These are phyloP conservation scores for Coemansia reversa DNA, from an alignment of 192 early-diverging fungal species.

Conservation along the genomic window DNA sequence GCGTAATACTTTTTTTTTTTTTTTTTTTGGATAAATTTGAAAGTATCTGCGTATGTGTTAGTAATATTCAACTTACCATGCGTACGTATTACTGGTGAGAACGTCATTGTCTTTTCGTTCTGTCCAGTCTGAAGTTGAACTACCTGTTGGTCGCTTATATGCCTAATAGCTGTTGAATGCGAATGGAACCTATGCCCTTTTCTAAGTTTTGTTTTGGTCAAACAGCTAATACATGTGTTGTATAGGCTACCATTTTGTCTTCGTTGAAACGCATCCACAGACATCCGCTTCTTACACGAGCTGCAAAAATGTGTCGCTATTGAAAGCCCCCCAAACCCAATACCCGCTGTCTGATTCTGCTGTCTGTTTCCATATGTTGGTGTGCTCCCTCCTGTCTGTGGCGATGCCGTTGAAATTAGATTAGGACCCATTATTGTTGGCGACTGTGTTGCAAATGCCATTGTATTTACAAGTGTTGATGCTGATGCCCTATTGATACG, in stretches of 20 bases:
- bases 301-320: slow-evolving; percentile 28
- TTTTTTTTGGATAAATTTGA: neutral
- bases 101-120: too few relatives aligned
- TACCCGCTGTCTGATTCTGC: neutral
- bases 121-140: too few relatives aligned
- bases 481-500: slow-evolving; percentile 1
- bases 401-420: neutral
- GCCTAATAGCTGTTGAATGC: too few relatives aligned
- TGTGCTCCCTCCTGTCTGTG: neutral
- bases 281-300: slow-evolving; percentile 40
- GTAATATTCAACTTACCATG: too few relatives aligned
- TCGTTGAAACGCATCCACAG: slow-evolving; percentile 21
- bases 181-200: slow-evolving; percentile 7
- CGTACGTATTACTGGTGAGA: too few relatives aligned
- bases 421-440: slow-evolving; percentile 10
- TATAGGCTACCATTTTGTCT: slow-evolving; percentile 34
- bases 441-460: slow-evolving; percentile 16
- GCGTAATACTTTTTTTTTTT: too few relatives aligned
- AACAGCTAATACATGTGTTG: slow-evolving; percentile 29
- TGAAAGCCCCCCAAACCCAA: neutral
- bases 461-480: slow-evolving; percentile 6
- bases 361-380: neutral
- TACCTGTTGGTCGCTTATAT: too few relatives aligned
- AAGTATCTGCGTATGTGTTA: neutral
- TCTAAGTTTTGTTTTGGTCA: slow-evolving; percentile 24